Evolutionary conservation across 1,284 basidiomycete genomes (phyloP).

Genomic region (Malassezia nana): DNA sequence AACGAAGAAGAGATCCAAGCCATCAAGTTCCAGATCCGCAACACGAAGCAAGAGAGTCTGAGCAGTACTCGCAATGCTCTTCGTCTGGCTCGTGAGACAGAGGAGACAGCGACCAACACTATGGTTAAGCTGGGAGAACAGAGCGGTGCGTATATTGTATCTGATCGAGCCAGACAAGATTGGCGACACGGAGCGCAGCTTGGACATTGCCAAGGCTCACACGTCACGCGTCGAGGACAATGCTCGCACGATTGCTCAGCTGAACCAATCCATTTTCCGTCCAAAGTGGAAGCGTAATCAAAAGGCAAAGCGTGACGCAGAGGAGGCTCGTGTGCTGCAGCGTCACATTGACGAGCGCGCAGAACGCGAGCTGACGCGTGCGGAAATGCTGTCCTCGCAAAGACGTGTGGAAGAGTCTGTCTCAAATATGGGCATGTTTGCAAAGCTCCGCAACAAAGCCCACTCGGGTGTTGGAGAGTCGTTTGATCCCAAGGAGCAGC

Average conservation of each 20-base stretch:
- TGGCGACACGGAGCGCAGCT: constrained; percentile 87
- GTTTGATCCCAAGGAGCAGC: constrained; percentile 57
- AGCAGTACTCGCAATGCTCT: constrained; percentile 84
- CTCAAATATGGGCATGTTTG: constrained; percentile 31
- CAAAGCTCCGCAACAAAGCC: constrained; percentile 21
- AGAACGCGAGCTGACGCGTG: constrained; percentile 55
- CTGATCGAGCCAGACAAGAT: constrained; percentile 50
- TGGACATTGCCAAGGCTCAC: constrained; percentile 86
- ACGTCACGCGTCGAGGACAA: constrained; percentile 81
- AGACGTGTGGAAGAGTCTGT: constrained; percentile 69
- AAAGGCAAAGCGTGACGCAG: constrained; percentile 74
- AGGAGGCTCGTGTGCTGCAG: constrained; percentile 74
- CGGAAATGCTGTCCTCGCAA: constrained; percentile 70
- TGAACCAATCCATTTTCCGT: constrained; percentile 89
- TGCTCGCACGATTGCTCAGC: constrained; percentile 81
- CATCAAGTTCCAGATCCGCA: constrained; percentile 84
- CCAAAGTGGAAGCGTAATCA: constrained; percentile 48
- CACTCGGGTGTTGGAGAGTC: constrained; percentile 24
- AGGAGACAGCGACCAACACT: constrained; percentile 85
- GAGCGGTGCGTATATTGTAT: constrained; percentile 60
- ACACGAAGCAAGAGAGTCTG: constrained; percentile 84
- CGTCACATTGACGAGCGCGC: constrained; percentile 80
- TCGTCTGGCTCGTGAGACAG: constrained; percentile 81
- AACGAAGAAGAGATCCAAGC: constrained; percentile 92
- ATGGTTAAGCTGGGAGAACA: constrained; percentile 80